Evolutionary conservation across 352 stramenopile species (phyloP), one percentile per base, ranked within the genome.

Genomic region (Pythium dissotocum): DNA sequence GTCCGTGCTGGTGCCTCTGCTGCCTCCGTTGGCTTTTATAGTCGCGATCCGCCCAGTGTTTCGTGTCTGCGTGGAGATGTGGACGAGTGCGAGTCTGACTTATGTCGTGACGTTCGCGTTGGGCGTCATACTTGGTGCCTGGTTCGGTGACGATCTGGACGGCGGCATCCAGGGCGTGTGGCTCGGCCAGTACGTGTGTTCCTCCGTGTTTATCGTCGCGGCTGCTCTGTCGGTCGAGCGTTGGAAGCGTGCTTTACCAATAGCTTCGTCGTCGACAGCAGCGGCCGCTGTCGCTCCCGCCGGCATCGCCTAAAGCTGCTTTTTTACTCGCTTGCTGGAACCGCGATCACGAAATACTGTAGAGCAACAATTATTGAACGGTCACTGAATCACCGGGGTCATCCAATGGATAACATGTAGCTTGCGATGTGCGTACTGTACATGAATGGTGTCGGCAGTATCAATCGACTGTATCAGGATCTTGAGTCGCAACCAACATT

Each of bases 81-180:
- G 72, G 61, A 48, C 61, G 10, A 60, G 64, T 8, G 70, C 70
- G 4, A 57, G 56, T 16, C 44, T 65, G 16, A 48, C 71, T 18
- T 77, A 76, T 36, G 48, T 72, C 24, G 58, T 58, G 24, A 56
- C 64, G 18, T 71, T 82, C 49, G 51, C 72, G 6, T 52, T 69
- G 18, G 74, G 74, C 5, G 48, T 70, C 4, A 49, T 59, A 5
- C 38, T 80, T 12, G 74, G 77, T 10, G 26, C 65, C 0, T 10
- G 38, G 32, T 73, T 84, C 42, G 74, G 74, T 0, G 72, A 85
- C 51, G 35, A 73, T 30, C 78, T 86, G 9, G 65, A 87, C 32
- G 61, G 73, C 6, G 80, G 82, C 8, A 80, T 91, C 70, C 69
- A 82, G 2, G 84, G 84, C 0, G 70, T 92, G 5, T 92, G 84